These are phyloP conservation scores for Arthroderma sp. DNA, from an alignment of 2,329 filamentous ascomycete species.

Conservation along the genomic window DNA sequence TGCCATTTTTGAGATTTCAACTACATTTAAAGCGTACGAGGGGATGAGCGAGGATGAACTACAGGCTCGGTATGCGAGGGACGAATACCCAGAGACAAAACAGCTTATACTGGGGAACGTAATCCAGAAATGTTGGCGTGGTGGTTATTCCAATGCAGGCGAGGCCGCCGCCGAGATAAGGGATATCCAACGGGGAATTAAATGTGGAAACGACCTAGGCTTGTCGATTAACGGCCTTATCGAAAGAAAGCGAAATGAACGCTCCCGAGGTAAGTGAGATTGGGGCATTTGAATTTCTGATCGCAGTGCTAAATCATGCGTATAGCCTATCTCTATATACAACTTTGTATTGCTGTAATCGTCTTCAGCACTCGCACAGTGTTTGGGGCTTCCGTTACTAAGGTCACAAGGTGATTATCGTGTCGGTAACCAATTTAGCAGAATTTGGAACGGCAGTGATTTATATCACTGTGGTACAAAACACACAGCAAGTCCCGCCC, in stretches of 20 bases:
- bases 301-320: neutral
- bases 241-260: neutral
- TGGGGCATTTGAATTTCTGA: neutral
- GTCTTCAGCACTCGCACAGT: neutral
- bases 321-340: neutral
- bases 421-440: neutral
- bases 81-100: conserved; percentile 12
- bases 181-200: neutral
- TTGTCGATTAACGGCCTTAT: neutral
- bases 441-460: no score
- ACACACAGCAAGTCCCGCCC: no score
- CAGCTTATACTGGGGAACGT: conserved; percentile 13
- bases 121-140: conserved; percentile 15
- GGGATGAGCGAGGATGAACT: conserved; percentile 9
- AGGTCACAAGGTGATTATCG: no score
- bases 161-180: conserved; percentile 10
- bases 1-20: conserved; percentile 15
- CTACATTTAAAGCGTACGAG: conserved; percentile 11
- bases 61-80: neutral
- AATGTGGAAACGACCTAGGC: neutral
- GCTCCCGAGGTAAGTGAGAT: neutral
- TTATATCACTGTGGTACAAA: no score
- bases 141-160: conserved; percentile 12
- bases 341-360: neutral
- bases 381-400: neutral